Evolutionary conservation across 495 filamentous ascomycete species (phyloP).

Genomic region (Thermochaetoides thermophila): DNA sequence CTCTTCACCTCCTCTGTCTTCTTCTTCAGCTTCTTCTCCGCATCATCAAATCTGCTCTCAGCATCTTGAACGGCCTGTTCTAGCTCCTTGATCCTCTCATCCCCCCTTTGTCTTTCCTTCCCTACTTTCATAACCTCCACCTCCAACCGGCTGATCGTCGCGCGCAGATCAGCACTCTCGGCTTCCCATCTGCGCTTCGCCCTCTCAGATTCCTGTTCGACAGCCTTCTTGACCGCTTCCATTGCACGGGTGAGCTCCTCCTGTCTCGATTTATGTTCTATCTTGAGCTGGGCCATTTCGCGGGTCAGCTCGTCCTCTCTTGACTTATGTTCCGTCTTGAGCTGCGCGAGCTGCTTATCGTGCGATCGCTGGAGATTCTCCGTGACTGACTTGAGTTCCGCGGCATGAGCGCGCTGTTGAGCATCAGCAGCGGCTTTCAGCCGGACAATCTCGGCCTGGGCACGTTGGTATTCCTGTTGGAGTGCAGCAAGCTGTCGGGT

Average conservation of each 20-base stretch:
- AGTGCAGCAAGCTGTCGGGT: conserved; percentile 53
- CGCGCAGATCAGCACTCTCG: conserved; percentile 47
- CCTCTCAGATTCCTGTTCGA: conserved; percentile 28
- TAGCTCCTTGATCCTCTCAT: conserved; percentile 10
- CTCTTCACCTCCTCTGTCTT: conserved; percentile 4
- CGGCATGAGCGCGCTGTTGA: conserved; percentile 36
- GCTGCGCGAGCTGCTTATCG: too few relatives aligned
- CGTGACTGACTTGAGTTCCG: too few relatives aligned
- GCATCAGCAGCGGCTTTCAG: conserved; percentile 57
- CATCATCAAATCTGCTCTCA: conserved; percentile 3
- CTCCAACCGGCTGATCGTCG: conserved; percentile 42
- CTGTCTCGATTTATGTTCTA: conserved; percentile 15
- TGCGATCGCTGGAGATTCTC: too few relatives aligned
- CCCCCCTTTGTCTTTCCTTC: conserved; percentile 30
- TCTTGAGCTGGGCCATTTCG: conserved; percentile 31
- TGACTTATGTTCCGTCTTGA: too few relatives aligned
- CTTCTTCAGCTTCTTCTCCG: conserved; percentile 2
- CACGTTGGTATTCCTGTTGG: conserved; percentile 49
- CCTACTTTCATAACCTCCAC: conserved; percentile 45
- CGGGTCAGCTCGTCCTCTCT: background rate
- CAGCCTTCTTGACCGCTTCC: conserved; percentile 12
- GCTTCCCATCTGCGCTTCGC: conserved; percentile 32
- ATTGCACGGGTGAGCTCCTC: background rate
- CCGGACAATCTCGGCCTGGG: conserved; percentile 51
- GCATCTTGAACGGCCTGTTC: conserved; percentile 1